Percentiles rank a stretch among this genome's conserved stretches.
phyloP scores from a whole-genome alignment of 2,329 filamentous ascomycete species.

The Aspergillus sojae region DNA sequence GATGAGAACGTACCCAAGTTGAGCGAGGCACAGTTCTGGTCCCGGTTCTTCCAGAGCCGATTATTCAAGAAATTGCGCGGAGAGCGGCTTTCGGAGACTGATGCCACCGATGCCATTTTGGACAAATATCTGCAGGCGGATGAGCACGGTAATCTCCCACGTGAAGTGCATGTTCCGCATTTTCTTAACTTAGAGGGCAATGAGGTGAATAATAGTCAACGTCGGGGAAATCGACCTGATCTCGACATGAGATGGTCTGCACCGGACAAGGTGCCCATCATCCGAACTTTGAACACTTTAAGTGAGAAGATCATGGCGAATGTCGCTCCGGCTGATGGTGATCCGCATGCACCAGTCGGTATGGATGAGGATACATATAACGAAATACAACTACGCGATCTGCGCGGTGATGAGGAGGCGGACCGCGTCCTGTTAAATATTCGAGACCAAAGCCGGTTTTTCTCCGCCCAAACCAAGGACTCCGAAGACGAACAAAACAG shows the following conservation, averaged over 20 bases:
- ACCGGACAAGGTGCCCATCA: conserved; percentile 79
- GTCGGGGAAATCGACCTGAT: conserved; percentile 84
- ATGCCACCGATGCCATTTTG: conserved; percentile 75
- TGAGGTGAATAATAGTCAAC: conserved; percentile 89
- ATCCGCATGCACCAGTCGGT: conserved; percentile 65
- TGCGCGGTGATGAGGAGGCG: conserved; percentile 73
- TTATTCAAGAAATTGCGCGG: conserved; percentile 90
- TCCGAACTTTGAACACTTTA: conserved; percentile 83
- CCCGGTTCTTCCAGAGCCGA: conserved; percentile 87
- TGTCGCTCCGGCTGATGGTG: conserved; percentile 76
- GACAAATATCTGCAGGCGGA: conserved; percentile 82
- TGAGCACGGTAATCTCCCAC: conserved; percentile 55
- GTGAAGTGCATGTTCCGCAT: conserved; percentile 71
- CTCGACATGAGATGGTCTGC: conserved; percentile 81
- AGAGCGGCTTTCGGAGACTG: conserved; percentile 78
- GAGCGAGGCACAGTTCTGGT: conserved; percentile 84
- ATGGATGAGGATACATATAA: conserved; percentile 74
- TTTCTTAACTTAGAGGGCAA: conserved; percentile 94
- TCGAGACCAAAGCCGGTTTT: conserved; percentile 83
- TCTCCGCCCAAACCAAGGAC: conserved; percentile 60
- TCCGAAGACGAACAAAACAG: conserved; percentile 51
- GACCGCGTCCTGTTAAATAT: conserved; percentile 82
- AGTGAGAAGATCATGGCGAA: conserved; percentile 93
- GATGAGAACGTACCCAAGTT: conserved; percentile 88
- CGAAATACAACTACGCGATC: conserved; percentile 75